Evolutionary conservation across 2,329 filamentous ascomycete species (phyloP).

Genomic region (Calonectria montana): DNA sequence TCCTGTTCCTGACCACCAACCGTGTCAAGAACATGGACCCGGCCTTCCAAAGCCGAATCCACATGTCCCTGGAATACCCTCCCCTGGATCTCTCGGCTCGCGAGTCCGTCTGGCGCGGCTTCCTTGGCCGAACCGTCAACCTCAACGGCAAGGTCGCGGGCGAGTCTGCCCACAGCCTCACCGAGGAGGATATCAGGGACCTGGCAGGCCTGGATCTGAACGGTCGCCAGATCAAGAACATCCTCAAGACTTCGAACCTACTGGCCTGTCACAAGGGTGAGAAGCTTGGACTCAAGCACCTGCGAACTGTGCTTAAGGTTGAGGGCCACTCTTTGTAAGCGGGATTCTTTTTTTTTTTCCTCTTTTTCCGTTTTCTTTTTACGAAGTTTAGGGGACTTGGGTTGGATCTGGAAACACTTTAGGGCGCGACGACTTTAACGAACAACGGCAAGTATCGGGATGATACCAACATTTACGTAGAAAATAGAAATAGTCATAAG

Average conservation of each 20-base stretch:
- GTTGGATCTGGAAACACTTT: not conserved
- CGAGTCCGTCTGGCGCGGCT: constrained; percentile 53
- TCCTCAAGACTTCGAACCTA: constrained; percentile 52
- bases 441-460: not conserved
- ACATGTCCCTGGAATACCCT: constrained; percentile 60
- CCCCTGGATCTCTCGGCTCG: constrained; percentile 51
- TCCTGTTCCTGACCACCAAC: constrained; percentile 63
- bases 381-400: not conserved
- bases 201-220: constrained; percentile 57
- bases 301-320: constrained; percentile 46
- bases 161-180: constrained; percentile 45
- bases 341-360: not conserved
- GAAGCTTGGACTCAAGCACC: constrained; percentile 43
- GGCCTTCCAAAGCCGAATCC: constrained; percentile 61
- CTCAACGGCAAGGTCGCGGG: constrained; percentile 35
- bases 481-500: not conserved
- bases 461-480: not conserved
- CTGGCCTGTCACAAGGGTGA: constrained; percentile 47
- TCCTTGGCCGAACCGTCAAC: constrained; percentile 48
- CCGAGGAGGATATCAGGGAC: constrained; percentile 45
- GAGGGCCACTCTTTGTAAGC: constrained; percentile 43
- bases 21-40: constrained; percentile 57
- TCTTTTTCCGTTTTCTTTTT: no score
- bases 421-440: not conserved
- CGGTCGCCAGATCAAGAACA: constrained; percentile 63